Evolutionary conservation across 768 basidiomycete genomes (phyloP).

Genomic region (Termitomyces heimii): DNA sequence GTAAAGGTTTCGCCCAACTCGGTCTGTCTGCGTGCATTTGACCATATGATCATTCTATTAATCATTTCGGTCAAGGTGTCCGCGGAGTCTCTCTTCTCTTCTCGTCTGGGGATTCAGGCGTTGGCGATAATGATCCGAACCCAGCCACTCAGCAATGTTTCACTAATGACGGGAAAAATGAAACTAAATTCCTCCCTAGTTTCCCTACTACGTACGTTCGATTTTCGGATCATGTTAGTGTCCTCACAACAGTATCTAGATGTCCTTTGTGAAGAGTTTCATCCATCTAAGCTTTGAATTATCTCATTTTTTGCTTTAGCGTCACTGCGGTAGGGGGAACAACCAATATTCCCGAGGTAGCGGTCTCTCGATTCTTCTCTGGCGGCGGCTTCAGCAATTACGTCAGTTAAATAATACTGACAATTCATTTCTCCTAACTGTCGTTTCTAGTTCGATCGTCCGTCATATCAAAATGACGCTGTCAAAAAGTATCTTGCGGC

Average conservation of each 20-base stretch:
- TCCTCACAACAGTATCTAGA: conserved; percentile 13
- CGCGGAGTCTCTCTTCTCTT: conserved; percentile 63
- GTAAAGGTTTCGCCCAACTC: conserved; percentile 57
- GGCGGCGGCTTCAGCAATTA: conserved; percentile 74
- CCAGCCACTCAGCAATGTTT: conserved; percentile 48
- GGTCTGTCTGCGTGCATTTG: conserved; percentile 25
- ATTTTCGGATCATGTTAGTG: background rate
- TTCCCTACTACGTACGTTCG: conserved; percentile 53
- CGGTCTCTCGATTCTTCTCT: conserved; percentile 45
- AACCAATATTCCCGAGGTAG: conserved; percentile 49
- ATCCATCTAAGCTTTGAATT: background rate
- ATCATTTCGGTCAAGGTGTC: conserved; percentile 35
- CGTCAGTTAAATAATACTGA: conserved; percentile 27
- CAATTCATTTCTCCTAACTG: background rate
- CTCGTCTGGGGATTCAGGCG: conserved; percentile 63
- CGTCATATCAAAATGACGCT: conserved; percentile 43
- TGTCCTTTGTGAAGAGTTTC: conserved; percentile 42
- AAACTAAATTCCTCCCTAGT: conserved; percentile 43
- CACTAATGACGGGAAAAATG: conserved; percentile 53
- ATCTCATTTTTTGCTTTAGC: conserved; percentile 26
- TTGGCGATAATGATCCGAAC: conserved; percentile 55
- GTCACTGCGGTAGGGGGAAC: conserved; percentile 74
- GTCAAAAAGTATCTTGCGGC: conserved; percentile 38
- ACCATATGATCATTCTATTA: background rate
- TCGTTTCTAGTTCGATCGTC: conserved; percentile 40